Percentiles rank a stretch among this genome's conserved stretches.
phyloP scores from a whole-genome alignment of 192 early-diverging fungal species.

The Coemansia umbellata region DNA sequence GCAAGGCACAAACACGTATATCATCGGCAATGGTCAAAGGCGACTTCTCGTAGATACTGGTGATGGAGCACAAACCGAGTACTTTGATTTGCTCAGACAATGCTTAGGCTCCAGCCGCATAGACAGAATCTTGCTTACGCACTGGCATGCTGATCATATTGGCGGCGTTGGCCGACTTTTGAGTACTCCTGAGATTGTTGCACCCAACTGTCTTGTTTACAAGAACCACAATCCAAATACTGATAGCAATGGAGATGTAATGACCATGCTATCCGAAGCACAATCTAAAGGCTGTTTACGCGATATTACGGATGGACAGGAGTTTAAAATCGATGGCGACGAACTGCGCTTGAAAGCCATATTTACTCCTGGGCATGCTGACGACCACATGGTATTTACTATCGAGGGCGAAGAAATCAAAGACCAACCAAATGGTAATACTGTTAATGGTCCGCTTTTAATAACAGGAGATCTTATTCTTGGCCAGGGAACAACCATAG shows the following conservation, averaged over 20 bases:
- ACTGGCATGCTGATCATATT: constrained; percentile 78
- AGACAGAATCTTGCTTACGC: constrained; percentile 70
- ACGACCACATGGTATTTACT: constrained; percentile 73
- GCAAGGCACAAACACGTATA: constrained; percentile 86
- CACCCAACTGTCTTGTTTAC: constrained; percentile 20
- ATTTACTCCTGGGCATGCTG: constrained; percentile 78
- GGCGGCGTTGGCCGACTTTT: constrained; percentile 56
- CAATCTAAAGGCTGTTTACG: neutral
- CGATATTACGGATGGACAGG: constrained; percentile 55
- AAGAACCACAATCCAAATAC: constrained; percentile 4
- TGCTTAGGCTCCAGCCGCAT: constrained; percentile 51
- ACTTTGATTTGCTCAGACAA: constrained; percentile 53
- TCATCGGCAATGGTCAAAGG: constrained; percentile 70
- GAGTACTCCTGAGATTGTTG: constrained; percentile 9
- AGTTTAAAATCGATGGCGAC: constrained; percentile 58
- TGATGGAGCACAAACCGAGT: constrained; percentile 66
- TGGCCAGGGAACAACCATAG: constrained; percentile 79
- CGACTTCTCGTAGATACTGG: constrained; percentile 77
- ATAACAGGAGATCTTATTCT: constrained; percentile 81
- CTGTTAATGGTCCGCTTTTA: constrained; percentile 19
- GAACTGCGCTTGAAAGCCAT: constrained; percentile 60
- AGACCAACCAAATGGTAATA: neutral
- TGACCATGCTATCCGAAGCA: neutral
- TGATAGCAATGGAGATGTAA: constrained; percentile 4
- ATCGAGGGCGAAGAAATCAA: constrained; percentile 59